Conservation (phyloP, 108 stramenopile species). For the Skeletonema potamos region DNA sequence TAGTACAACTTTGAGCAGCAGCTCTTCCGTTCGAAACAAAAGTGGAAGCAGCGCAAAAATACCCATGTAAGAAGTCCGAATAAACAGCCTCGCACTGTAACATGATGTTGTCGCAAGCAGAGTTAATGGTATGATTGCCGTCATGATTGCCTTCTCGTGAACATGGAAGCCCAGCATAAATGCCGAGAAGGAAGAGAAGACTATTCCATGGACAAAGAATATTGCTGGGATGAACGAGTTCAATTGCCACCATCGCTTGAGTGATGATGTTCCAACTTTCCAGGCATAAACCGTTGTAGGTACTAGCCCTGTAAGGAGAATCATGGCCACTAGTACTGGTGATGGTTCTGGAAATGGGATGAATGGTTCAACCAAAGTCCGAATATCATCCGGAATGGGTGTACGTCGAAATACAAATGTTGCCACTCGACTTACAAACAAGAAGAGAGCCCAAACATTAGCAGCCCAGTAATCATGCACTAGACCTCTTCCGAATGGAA, state of each 20-base stretch:
- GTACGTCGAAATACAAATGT: conserved; percentile 23
- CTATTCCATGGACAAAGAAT: conserved; percentile 51
- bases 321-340: conserved; percentile 54
- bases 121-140: conserved; percentile 74
- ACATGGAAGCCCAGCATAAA: conserved; percentile 92
- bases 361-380: conserved; percentile 16
- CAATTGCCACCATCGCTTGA: not conserved
- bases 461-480: conserved; percentile 99
- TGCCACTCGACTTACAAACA: conserved; percentile 52
- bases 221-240: conserved; percentile 2
- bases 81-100: conserved; percentile 41
- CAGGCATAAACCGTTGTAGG: conserved; percentile 50
- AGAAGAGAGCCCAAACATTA: conserved; percentile 95
- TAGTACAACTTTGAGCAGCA: conserved; percentile 54
- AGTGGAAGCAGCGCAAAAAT: conserved; percentile 72
- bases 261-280: conserved; percentile 30
- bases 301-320: conserved; percentile 50
- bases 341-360: conserved; percentile 64
- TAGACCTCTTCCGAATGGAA: conserved; percentile 94
- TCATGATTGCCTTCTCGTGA: conserved; percentile 97
- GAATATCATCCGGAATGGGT: conserved; percentile 9
- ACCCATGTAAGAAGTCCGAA: conserved; percentile 59
- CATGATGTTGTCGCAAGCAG: conserved; percentile 43
- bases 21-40: conserved; percentile 64
- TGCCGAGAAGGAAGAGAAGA: conserved; percentile 62